Conservation (phyloP, 805 yeast species). For the Yarrowia deformans region DNA sequence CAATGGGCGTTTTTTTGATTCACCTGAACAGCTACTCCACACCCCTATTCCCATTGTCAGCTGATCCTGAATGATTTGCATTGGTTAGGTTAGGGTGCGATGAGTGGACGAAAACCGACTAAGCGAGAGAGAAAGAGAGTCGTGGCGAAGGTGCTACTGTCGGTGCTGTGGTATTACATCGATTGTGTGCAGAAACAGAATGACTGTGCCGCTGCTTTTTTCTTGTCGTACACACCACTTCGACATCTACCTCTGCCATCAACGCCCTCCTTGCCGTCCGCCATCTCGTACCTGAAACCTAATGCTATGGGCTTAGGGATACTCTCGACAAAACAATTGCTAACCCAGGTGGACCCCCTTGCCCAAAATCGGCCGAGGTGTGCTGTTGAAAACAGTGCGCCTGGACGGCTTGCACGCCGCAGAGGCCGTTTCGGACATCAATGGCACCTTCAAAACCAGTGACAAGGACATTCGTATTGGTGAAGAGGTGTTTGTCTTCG, state of each 20-base stretch:
- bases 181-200: too few relatives aligned
- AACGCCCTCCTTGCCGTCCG: not conserved
- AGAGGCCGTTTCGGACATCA: conserved; percentile 34
- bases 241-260: not conserved
- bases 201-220: too few relatives aligned
- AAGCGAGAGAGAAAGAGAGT: too few relatives aligned
- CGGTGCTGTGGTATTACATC: too few relatives aligned
- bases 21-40: not conserved
- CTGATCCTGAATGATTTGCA: conserved; percentile 1
- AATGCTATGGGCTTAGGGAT: not conserved
- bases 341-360: conserved; percentile 58
- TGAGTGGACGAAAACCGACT: not conserved
- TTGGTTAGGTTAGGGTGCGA: conserved; percentile 1
- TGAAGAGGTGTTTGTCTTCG: conserved; percentile 78
- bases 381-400: conserved; percentile 48
- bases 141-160: too few relatives aligned
- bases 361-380: conserved; percentile 49
- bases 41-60: not conserved
- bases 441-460: conserved; percentile 28
- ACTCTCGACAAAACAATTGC: not conserved
- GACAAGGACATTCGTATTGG: conserved; percentile 53
- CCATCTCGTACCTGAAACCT: not conserved
- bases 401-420: conserved; percentile 32
- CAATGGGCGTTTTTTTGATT: not conserved
- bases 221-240: not conserved